Evolutionary conservation across 1,284 basidiomycete species (phyloP).

Genomic region (Schizophyllum commune): DNA sequence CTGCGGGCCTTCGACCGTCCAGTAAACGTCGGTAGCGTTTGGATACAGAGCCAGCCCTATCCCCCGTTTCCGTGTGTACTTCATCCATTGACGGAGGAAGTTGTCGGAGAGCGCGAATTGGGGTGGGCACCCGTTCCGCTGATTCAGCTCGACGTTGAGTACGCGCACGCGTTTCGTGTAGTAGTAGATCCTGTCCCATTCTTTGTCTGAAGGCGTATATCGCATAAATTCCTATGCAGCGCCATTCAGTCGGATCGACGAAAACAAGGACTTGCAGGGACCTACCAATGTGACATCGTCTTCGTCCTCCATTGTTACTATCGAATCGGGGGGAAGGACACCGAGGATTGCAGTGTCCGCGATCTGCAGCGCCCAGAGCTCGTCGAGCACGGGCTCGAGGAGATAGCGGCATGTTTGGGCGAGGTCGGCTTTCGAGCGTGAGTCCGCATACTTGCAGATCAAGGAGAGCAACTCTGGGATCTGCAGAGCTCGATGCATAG

Average conservation of each 20-base stretch:
- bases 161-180: too few species aligned
- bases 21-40: not conserved
- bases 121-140: not conserved
- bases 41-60: not conserved
- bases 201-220: too few species aligned
- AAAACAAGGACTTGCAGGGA: not conserved
- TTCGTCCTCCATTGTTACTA: not conserved
- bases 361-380: not conserved
- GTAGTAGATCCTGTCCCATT: too few species aligned
- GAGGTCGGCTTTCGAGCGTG: not conserved
- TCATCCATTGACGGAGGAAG: not conserved
- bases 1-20: not conserved
- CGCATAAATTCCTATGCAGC: not conserved
- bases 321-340: not conserved
- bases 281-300: not conserved
- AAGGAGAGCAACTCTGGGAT: not conserved
- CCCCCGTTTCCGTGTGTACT: not conserved
- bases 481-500: not conserved
- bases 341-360: not conserved
- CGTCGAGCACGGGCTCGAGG: not conserved
- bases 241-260: not conserved
- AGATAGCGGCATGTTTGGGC: not conserved
- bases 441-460: not conserved
- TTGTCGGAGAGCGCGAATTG: not conserved
- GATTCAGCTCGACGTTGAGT: too few species aligned